Conservation (phyloP, 1,284 basidiomycete genomes). For the Cystobasidium sp. region DNA sequence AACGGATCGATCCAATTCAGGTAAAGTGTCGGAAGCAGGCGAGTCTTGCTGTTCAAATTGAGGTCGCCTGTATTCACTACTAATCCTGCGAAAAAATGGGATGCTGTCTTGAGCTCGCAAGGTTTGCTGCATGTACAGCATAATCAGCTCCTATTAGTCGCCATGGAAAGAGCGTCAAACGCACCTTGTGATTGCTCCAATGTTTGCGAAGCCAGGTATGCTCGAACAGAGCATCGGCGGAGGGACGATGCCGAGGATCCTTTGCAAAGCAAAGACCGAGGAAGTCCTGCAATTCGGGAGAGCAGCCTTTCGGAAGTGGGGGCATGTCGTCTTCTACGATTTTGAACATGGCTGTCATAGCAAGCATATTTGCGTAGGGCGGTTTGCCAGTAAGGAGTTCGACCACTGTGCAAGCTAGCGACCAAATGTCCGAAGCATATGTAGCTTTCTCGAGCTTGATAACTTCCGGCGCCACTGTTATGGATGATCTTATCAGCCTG, state of each 20-base stretch:
- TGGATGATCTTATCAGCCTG: background rate
- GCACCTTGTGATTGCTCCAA: slow-evolving; percentile 74
- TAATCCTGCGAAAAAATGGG: slow-evolving; percentile 87
- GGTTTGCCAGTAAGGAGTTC: slow-evolving; percentile 89
- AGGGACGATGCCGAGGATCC: slow-evolving; percentile 76
- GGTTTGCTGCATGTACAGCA: slow-evolving; percentile 61
- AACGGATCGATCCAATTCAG: slow-evolving; percentile 35
- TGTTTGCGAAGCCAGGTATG: slow-evolving; percentile 85
- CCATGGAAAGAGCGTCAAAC: slow-evolving; percentile 57
- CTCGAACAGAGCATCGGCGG: slow-evolving; percentile 79
- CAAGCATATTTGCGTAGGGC: slow-evolving; percentile 73
- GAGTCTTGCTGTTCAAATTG: slow-evolving; percentile 14
- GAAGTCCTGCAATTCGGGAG: slow-evolving; percentile 75
- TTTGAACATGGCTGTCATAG: slow-evolving; percentile 71
- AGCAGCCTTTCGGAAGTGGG: slow-evolving; percentile 77
- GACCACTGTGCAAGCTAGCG: slow-evolving; percentile 87
- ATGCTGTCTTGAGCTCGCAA: slow-evolving; percentile 88
- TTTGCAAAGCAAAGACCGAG: slow-evolving; percentile 84
- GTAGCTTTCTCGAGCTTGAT: slow-evolving; percentile 72
- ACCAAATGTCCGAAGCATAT: slow-evolving; percentile 76
- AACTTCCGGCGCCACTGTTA: slow-evolving; percentile 81
- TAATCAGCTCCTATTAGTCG: background rate
- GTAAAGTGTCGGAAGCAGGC: slow-evolving; percentile 25
- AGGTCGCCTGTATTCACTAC: slow-evolving; percentile 63
- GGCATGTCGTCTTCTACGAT: slow-evolving; percentile 92